A percentile compares a stretch with the other conserved stretches of the same genome.
phyloP scores from a whole-genome alignment of 169 alveolate species.

The Miamiensis avidus region DNA sequence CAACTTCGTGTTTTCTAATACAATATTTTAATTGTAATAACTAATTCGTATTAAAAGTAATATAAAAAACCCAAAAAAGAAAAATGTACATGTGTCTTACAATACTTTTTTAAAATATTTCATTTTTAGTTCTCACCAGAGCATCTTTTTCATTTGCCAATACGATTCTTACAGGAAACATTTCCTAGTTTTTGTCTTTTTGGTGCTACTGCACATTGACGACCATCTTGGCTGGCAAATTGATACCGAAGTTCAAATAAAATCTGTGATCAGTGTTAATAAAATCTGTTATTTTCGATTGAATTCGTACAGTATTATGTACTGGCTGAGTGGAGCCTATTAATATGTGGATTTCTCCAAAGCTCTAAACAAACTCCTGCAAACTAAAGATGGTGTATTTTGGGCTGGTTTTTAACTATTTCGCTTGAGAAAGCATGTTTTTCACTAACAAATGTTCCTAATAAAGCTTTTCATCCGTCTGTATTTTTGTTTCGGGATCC shows the following conservation, averaged over 20 bases:
- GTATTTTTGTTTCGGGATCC: too few species aligned
- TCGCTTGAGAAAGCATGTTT: too few species aligned
- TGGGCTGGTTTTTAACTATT: too few species aligned
- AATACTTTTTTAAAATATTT: too few species aligned
- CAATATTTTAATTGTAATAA: background rate
- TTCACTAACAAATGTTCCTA: too few species aligned
- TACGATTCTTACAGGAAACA: background rate
- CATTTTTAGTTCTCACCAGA: background rate
- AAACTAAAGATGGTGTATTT: too few species aligned
- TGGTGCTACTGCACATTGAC: background rate
- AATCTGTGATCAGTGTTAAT: background rate
- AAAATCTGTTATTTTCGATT: background rate
- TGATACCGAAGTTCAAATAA: too few species aligned
- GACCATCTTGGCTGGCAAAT: background rate
- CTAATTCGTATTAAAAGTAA: too few species aligned
- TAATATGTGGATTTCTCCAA: background rate
- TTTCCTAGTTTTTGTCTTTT: background rate
- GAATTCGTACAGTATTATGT: background rate
- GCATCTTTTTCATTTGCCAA: background rate
- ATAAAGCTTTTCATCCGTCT: too few species aligned
- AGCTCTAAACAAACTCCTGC: too few species aligned
- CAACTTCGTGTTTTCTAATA: background rate
- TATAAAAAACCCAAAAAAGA: too few species aligned
- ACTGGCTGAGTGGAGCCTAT: background rate
- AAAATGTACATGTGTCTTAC: background rate